These are phyloP conservation scores for Ambrosiella xylebori DNA, from an alignment of 2,329 filamentous ascomycete species.

Conservation along the genomic window DNA sequence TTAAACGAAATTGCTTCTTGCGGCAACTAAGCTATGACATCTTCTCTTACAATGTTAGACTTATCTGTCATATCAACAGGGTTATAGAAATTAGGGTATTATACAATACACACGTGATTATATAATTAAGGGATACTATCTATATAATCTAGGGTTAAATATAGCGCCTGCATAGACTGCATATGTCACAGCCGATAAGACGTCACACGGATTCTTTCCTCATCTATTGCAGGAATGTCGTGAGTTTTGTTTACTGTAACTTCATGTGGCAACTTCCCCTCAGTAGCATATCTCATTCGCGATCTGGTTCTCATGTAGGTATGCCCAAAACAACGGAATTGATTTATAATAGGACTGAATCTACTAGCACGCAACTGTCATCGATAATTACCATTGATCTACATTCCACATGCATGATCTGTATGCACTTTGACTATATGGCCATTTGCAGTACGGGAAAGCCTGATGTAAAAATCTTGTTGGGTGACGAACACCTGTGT, in stretches of 20 bases:
- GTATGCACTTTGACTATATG: background rate
- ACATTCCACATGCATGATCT: background rate
- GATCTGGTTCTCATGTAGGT: background rate
- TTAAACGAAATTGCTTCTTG: too few species aligned
- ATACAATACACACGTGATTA: background rate
- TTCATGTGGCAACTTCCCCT: background rate
- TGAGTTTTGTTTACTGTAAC: background rate
- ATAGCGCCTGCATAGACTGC: background rate
- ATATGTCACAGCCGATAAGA: constrained; percentile 1
- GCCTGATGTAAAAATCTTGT: too few species aligned
- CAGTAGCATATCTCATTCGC: background rate
- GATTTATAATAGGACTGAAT: constrained; percentile 3
- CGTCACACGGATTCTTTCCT: constrained; percentile 2
- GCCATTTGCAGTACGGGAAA: background rate
- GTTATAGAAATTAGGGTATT: background rate
- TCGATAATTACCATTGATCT: background rate
- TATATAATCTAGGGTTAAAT: background rate
- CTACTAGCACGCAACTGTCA: background rate
- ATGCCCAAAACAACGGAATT: background rate
- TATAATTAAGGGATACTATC: background rate
- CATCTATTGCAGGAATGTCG: constrained; percentile 4
- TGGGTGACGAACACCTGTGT: too few species aligned
- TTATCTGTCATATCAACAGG: background rate
- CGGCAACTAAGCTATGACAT: too few species aligned
- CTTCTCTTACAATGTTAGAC: too few species aligned